Evolutionary conservation across 2,329 filamentous ascomycete species (phyloP), one percentile per base, ranked within the genome.

Genomic region (Penicillium sp.): DNA sequence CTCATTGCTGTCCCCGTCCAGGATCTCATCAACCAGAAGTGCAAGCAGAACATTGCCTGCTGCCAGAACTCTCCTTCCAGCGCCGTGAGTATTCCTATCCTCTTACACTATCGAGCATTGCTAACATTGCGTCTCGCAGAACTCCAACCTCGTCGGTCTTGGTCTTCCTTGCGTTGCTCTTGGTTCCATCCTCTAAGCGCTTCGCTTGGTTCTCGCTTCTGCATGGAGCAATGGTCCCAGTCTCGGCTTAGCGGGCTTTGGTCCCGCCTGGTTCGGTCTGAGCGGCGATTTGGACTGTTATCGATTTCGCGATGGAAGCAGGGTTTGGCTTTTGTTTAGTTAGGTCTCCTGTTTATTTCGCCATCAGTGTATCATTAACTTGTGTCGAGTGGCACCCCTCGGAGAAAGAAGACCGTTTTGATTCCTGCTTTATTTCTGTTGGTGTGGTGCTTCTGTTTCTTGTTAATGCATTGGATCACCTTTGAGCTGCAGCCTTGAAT

Each of bases 1-100:
- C 38, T 51, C 47, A 56, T 70, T 46, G 64, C 49, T 48, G 41
- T 69, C 36, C 50, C 53, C 44, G 13, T 66, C 43, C 57, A 64
- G 58, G 67, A 70, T 19, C 48, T 70, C 29, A 44, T 69, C 64
- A 69, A 66, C 66, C 56, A 65, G 64, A 57, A 69, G 58, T 70
- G 68, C 68, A 64, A 70, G 64, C 64, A 68, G 61, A 70, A 70
- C 66, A 69, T 70, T 58, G 66, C 67, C 44, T 70, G 68, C 52
- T 70, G 68, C 66, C 66, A 70, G 67, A 62, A 64, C 57, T 64
- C 65, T 46, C 57, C 60, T 22, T 59, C 62, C 58, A 52, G 53
- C 44, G 64, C 66, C 54, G 63, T 67, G 33, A 57, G 65, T 63
- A 34, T 16, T 4, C 4, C 3, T 1, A 3, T 2, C 4, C 0